Evolutionary conservation across 257 asterid genomes (phyloP), one percentile per base, ranked within the genome.

Genomic region (Plantago elongata): DNA sequence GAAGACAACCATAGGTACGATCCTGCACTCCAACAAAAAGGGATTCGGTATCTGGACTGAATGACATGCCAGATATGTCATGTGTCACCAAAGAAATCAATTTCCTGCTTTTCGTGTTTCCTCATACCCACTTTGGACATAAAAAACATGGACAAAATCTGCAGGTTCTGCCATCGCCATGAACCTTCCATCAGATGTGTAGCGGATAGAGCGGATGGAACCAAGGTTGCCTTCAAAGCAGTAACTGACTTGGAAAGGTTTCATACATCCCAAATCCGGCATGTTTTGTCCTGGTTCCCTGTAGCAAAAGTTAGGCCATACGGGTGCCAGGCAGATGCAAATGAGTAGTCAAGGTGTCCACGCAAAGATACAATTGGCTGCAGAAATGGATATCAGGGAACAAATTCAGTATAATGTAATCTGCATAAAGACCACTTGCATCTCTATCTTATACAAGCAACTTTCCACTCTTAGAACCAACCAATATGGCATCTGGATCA

Each of bases 141-240:
- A 95, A 50, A 85, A 88, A 30, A 91, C 68, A 27, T 91, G 98
- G 69, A 91, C 96, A 46, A 82, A 91, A 70, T 91, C 98, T 8
- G 95, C 98, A 58, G 96, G 95, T 75, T 91, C 98, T 13, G 98
- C 95, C 95, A 88, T 91, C 7, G 98, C 85, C 94, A 91, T 74
- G 81, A 80, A 91, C 64, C 87, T 70, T 18, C 98, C 98, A 63
- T 91, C 98, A 6, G 87, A 82, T 10, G 98, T 66, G 73, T 82
- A 91, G 66, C 92, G 96, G 58, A 91, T 79, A 11, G 98, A 91
- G 14, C 95, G 86, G 51, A 91, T 81, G 64, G 98, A n/a, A n/a
- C n/a, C n/a, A n/a, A n/a, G n/a, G n/a, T n/a, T n/a, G n/a, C n/a
- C n/a, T n/a, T n/a, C n/a, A n/a, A n/a, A n/a, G n/a, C n/a, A n/a